Evolutionary conservation across 1,139 yeast genomes (phyloP), one percentile per base, ranked within the genome.

Genomic region (Debaryomycetaceae sp.): DNA sequence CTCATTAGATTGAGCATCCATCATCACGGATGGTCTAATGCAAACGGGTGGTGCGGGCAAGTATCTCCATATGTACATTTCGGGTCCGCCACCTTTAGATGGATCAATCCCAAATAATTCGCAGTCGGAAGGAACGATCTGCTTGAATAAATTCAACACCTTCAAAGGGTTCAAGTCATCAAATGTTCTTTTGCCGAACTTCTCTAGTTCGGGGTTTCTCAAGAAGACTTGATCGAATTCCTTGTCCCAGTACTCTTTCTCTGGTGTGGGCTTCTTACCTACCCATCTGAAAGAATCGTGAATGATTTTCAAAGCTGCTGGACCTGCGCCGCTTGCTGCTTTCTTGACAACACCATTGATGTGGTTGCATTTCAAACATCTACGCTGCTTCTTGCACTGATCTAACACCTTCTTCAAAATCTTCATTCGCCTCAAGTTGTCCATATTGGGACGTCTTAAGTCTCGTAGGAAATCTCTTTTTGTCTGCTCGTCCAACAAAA

Each of bases 11-110:
- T 91, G 89, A 47, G 93, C 96, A 62, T 89, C 95, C 90, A 89
- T 89, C 75, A 82, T 76, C 34, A 95, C 98, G 6, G 98, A 91
- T 1, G 99, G 99, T 56, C 99, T 81, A 45, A 95, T 93, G 75
- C 99, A 95, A 22, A 95, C 97, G 0, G 99, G 99, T 1, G 99
- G 99, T 0, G 98, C 99, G 0, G 99, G 99, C 44, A 95, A 76
- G 62, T 91, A 95, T 58, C 96, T 79, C 99, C 99, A 95, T 39
- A 95, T 81, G 63, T 91, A 93, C 80, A 87, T 89, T 65, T 93
- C 99, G 1, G 99, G 99, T 52, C 99, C 78, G 36, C 98, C 97
- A 34, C 91, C 89, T 53, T 83, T 77, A 5, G 87, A 76, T 1
- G 97, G 81, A 61, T 93, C 95, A 52, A 95, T 83, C 42, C 99